Evolutionary conservation across 2,329 filamentous ascomycete genomes (phyloP).

Genomic region (Colletotrichum karsti): DNA sequence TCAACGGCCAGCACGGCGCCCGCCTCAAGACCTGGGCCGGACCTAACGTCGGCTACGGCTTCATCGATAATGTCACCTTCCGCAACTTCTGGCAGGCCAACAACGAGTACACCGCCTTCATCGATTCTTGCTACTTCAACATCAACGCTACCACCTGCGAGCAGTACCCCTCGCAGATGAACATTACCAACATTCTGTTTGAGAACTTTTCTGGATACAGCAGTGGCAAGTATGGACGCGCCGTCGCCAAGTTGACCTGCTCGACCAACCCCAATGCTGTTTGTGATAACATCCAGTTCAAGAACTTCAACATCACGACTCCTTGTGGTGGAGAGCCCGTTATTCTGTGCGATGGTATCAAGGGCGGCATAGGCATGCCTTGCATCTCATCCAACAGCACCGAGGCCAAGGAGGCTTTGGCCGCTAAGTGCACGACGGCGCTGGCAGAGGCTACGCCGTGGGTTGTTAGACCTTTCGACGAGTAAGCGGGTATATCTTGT

Average conservation of each 20-base stretch:
- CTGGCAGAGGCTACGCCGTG: conserved; percentile 37
- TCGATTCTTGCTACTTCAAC: conserved; percentile 55
- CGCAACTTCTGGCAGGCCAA: conserved; percentile 64
- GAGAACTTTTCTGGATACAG: conserved; percentile 64
- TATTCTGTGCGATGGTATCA: conserved; percentile 61
- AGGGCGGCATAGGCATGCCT: conserved; percentile 43
- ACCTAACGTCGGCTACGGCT: conserved; percentile 60
- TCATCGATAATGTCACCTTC: conserved; percentile 69
- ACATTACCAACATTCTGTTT: conserved; percentile 65
- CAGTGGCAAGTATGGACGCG: conserved; percentile 61
- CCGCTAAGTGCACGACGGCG: conserved; percentile 40
- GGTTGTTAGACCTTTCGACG: conserved; percentile 19
- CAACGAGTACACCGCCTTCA: conserved; percentile 70
- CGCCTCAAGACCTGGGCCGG: conserved; percentile 73
- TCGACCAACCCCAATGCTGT: conserved; percentile 59
- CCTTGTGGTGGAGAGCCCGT: conserved; percentile 53
- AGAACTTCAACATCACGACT: conserved; percentile 61
- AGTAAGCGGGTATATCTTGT: not conserved
- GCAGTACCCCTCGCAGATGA: conserved; percentile 60
- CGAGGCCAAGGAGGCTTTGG: conserved; percentile 40
- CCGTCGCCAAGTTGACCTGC: conserved; percentile 62
- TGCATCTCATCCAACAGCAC: conserved; percentile 44
- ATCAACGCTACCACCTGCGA: conserved; percentile 69
- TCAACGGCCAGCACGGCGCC: conserved; percentile 61
- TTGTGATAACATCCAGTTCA: conserved; percentile 62